A percentile compares a stretch with the other conserved stretches of the same genome.
Evolutionary conservation across 805 yeast genomes (phyloP).

Genomic region (Cyberlindnera sargentensis): DNA sequence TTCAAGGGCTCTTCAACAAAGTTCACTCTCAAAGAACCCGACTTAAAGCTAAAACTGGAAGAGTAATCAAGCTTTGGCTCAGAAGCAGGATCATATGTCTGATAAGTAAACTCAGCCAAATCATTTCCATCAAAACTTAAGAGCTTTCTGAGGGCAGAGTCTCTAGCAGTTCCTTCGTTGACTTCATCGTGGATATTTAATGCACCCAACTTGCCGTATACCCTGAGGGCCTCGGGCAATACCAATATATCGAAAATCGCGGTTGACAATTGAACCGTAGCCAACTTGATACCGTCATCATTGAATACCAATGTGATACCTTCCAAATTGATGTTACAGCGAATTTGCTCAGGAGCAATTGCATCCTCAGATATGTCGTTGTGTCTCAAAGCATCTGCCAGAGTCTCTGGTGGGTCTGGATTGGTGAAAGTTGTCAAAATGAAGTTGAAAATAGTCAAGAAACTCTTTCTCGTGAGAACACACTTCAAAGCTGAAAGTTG

Average conservation of each 20-base stretch:
- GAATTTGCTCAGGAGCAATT: slow-evolving; percentile 66
- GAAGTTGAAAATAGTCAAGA: slow-evolving; percentile 73
- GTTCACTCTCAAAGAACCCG: slow-evolving; percentile 71
- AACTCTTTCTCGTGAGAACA: slow-evolving; percentile 69
- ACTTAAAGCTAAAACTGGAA: slow-evolving; percentile 51
- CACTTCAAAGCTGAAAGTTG: slow-evolving; percentile 73
- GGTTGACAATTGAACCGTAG: slow-evolving; percentile 67
- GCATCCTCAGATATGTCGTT: slow-evolving; percentile 50
- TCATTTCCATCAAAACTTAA: slow-evolving; percentile 76
- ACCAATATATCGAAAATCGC: slow-evolving; percentile 63
- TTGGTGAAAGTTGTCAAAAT: slow-evolving; percentile 81
- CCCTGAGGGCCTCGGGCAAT: slow-evolving; percentile 71
- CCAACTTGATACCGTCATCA: slow-evolving; percentile 77
- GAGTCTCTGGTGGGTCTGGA: slow-evolving; percentile 62
- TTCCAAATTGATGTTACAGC: slow-evolving; percentile 59
- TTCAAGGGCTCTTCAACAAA: slow-evolving; percentile 78
- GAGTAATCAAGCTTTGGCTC: slow-evolving; percentile 41
- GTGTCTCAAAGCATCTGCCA: slow-evolving; percentile 66
- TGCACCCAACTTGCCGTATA: slow-evolving; percentile 69
- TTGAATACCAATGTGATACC: slow-evolving; percentile 70
- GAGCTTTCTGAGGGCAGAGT: slow-evolving; percentile 54
- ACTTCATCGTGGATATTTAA: slow-evolving; percentile 72
- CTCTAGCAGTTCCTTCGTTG: slow-evolving; percentile 51
- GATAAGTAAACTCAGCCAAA: slow-evolving; percentile 76
- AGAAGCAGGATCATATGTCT: slow-evolving; percentile 61